phyloP scores from a whole-genome alignment of 2,329 filamentous ascomycete genomes.

The Colletotrichum sp. region DNA sequence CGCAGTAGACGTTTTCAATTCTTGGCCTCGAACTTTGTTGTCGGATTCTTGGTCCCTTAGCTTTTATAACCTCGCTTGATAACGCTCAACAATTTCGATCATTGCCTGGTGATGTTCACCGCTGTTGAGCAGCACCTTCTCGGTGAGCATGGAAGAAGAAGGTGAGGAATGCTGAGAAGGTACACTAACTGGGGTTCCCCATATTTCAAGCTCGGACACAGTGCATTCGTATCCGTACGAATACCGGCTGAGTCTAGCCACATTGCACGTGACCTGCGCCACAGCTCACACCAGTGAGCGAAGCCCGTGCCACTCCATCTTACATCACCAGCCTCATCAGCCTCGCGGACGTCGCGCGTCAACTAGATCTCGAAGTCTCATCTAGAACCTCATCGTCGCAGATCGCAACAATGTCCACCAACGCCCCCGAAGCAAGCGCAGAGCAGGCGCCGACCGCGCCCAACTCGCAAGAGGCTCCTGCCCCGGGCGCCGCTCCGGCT shows the following conservation, averaged over 20 bases:
- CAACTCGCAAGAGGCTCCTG: conserved; percentile 5
- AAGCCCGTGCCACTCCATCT: not conserved
- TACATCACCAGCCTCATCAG: conserved; percentile 19
- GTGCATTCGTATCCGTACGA: too few relatives aligned
- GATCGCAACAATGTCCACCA: conserved; percentile 36
- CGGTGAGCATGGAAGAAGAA: not conserved
- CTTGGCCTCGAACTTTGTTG: too few relatives aligned
- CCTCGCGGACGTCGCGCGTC: not conserved
- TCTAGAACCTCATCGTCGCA: not conserved
- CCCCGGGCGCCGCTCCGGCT: not conserved
- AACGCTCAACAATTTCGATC: not conserved
- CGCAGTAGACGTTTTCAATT: too few relatives aligned
- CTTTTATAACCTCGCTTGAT: not conserved
- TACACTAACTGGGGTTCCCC: not conserved
- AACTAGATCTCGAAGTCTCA: not conserved
- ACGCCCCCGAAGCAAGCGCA: conserved; percentile 35
- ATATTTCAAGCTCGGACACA: not conserved
- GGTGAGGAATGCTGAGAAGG: too few relatives aligned
- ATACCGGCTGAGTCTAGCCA: not conserved
- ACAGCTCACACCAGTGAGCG: not conserved
- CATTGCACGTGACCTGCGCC: not conserved
- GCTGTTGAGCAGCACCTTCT: not conserved
- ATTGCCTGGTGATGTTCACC: not conserved
- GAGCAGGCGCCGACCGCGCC: conserved; percentile 29
- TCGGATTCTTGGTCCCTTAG: too few relatives aligned